phyloP scores from a whole-genome alignment of 1,284 basidiomycete species.

The Hymenochaete sp. region DNA sequence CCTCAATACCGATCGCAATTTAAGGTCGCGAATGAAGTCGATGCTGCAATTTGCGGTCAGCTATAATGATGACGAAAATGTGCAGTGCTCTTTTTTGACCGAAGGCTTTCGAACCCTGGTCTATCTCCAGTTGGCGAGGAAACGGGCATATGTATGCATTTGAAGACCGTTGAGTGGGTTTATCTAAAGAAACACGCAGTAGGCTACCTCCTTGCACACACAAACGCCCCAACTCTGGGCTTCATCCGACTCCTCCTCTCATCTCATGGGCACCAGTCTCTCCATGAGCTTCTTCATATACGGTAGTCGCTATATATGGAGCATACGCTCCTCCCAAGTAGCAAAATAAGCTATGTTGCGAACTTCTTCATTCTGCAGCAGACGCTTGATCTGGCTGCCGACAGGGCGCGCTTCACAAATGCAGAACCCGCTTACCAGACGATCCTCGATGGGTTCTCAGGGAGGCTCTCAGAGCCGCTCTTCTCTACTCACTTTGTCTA shows the following conservation, averaged over 20 bases:
- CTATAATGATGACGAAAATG: too few relatives aligned
- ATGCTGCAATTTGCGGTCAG: too few relatives aligned
- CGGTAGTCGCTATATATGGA: constrained; percentile 56
- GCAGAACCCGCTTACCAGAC: constrained; percentile 66
- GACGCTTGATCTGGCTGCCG: constrained; percentile 1
- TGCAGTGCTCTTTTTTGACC: too few relatives aligned
- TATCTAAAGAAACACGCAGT: neutral
- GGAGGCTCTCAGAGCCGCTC: constrained; percentile 71
- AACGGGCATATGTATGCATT: neutral
- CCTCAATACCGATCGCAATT: too few relatives aligned
- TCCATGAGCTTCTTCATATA: constrained; percentile 38
- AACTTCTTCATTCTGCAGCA: neutral
- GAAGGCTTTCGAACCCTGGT: too few relatives aligned
- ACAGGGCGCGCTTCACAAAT: constrained; percentile 44
- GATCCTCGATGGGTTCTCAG: constrained; percentile 74
- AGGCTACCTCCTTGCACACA: constrained; percentile 2
- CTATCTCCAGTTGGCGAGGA: neutral
- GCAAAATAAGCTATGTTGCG: constrained; percentile 39
- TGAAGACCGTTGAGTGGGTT: neutral
- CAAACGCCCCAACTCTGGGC: neutral
- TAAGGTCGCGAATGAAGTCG: too few relatives aligned
- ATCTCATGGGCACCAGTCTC: constrained; percentile 30
- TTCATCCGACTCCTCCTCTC: constrained; percentile 20
- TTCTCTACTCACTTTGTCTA: constrained; percentile 78
- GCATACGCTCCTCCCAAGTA: constrained; percentile 60